Percentiles rank a stretch among this genome's conserved stretches.
phyloP scores from a whole-genome alignment of 1,284 basidiomycete species.

The Schizophyllum amplum region DNA sequence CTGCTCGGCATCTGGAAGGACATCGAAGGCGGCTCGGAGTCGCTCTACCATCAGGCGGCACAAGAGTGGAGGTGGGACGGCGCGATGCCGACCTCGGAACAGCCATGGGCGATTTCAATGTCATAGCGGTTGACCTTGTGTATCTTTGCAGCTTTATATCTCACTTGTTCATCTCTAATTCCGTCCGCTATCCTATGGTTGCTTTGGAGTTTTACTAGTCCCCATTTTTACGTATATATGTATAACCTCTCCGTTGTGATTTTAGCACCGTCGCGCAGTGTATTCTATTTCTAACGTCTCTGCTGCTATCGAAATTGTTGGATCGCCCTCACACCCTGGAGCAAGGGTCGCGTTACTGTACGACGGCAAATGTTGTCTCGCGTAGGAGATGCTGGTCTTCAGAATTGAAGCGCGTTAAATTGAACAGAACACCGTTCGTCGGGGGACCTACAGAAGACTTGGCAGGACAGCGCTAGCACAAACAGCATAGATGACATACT shows the following conservation, averaged over 20 bases:
- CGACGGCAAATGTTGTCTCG: too few species aligned
- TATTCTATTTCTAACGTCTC: constrained; percentile 4
- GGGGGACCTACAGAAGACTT: too few species aligned
- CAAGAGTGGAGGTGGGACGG: constrained; percentile 68
- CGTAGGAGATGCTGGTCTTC: too few species aligned
- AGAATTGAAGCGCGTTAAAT: too few species aligned
- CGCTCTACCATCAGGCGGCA: constrained; percentile 45
- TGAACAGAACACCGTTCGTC: too few species aligned
- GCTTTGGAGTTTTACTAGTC: constrained; percentile 5
- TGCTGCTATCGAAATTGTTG: constrained; percentile 3
- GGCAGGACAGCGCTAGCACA: too few species aligned
- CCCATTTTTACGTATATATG: constrained; percentile 6
- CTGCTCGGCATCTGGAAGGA: constrained; percentile 56
- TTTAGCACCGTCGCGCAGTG: constrained; percentile 2
- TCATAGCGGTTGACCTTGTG: constrained; percentile 31
- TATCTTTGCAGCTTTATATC: constrained; percentile 20
- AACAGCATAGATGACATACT: too few species aligned
- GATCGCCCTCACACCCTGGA: too few species aligned
- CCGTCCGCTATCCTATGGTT: constrained; percentile 12
- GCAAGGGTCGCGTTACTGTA: too few species aligned
- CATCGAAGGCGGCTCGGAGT: constrained; percentile 67
- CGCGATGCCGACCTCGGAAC: constrained; percentile 53
- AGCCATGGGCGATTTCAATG: constrained; percentile 64
- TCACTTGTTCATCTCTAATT: constrained; percentile 30
- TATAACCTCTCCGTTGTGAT: constrained; percentile 6